phyloP scores from a whole-genome alignment of 1,284 basidiomycete species.

The Rhodotorula sp. region DNA sequence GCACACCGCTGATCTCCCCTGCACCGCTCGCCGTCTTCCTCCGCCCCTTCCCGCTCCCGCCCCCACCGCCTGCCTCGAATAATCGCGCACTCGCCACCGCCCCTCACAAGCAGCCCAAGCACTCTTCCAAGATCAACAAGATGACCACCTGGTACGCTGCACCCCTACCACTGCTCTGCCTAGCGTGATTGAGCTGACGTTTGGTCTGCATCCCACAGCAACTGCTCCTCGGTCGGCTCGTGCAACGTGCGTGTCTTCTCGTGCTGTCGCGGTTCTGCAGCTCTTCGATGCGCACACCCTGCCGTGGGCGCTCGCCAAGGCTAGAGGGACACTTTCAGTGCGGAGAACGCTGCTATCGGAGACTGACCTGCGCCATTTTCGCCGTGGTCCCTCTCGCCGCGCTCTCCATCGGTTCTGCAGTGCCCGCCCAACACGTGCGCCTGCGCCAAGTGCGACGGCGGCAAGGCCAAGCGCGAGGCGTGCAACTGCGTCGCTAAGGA shows the following conservation, averaged over 20 bases:
- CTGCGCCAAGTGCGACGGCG: slow-evolving; percentile 24
- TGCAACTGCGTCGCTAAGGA: slow-evolving; percentile 21
- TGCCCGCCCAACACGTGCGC: slow-evolving; percentile 18
- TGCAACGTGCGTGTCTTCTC: slow-evolving; percentile 17
- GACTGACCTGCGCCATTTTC: neutral
- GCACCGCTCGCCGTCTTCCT: neutral
- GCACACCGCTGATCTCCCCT: neutral
- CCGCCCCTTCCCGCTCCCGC: neutral
- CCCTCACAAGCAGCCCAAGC: neutral
- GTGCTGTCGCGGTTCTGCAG: neutral
- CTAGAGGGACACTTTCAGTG: neutral
- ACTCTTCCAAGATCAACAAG: neutral
- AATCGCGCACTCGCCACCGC: neutral
- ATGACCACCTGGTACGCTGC: slow-evolving; percentile 18
- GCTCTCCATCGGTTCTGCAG: neutral
- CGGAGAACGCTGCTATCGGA: neutral
- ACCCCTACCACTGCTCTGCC: no score
- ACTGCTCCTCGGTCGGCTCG: slow-evolving; percentile 25
- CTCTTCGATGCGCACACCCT: no score
- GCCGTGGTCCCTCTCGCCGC: neutral
- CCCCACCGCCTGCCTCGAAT: no score
- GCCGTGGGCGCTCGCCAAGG: no score
- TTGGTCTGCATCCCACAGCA: neutral
- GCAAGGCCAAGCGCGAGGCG: slow-evolving; percentile 23
- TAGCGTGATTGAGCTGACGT: neutral